Percentiles rank a stretch among this genome's conserved stretches.
phyloP scores from a whole-genome alignment of 1,284 basidiomycete genomes.

The Cryptococcus sp. region DNA sequence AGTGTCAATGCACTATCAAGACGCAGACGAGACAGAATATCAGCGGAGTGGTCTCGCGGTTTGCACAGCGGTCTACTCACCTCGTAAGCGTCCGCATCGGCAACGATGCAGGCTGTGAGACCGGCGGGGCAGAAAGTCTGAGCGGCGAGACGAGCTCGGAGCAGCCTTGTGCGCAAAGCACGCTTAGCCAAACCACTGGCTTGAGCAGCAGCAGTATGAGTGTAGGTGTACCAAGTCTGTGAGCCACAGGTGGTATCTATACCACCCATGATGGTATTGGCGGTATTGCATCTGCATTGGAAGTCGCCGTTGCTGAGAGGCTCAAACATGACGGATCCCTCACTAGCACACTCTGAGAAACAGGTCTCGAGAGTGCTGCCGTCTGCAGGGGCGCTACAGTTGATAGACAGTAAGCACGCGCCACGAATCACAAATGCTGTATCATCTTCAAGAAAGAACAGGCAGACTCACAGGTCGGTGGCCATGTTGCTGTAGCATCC shows the following conservation, averaged over 20 bases:
- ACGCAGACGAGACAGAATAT: neutral
- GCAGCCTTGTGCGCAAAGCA: neutral
- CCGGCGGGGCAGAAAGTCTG: constrained; percentile 10
- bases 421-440: neutral
- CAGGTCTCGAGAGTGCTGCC: constrained; percentile 1
- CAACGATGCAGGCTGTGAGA: constrained; percentile 9
- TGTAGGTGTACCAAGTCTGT: constrained; percentile 5
- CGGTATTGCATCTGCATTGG: constrained; percentile 8
- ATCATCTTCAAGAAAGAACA: neutral
- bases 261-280: constrained; percentile 1
- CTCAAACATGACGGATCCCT: constrained; percentile 10
- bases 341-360: constrained; percentile 4
- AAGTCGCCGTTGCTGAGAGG: neutral
- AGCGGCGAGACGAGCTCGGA: too few species aligned
- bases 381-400: neutral
- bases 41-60: neutral
- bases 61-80: constrained; percentile 4
- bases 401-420: neutral
- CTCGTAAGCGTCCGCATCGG: constrained; percentile 7
- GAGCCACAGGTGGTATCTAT: neutral
- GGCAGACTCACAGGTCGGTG: constrained; percentile 6
- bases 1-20: constrained; percentile 26
- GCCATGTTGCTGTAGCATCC: constrained; percentile 8
- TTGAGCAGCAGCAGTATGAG: constrained; percentile 2
- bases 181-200: constrained; percentile 12